Evolutionary conservation across 2,329 filamentous ascomycete species (phyloP), one percentile per base, ranked within the genome.

Genomic region (Aspergillus alliaceus): DNA sequence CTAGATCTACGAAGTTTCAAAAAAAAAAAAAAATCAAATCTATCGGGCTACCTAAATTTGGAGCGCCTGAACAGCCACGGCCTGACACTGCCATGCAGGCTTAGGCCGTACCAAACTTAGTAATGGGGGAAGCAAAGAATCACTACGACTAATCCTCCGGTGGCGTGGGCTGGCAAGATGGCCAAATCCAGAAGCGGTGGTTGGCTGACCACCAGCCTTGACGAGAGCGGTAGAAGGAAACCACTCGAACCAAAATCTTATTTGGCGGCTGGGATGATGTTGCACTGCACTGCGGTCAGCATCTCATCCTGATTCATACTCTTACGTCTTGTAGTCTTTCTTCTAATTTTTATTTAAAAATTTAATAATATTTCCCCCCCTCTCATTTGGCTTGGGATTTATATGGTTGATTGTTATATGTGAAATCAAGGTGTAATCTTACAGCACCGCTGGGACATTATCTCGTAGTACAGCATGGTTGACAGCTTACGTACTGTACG

Each of bases 141-240:
- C 12, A 27, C 7, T 12, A 15, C 24, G 9, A 18, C 24, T 25
- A 44, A 27, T 44, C 15, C 24, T 27, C 40, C 40, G 37, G 50
- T 53, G 50, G 50, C 50, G 50, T 40, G 50, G 50, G 25, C 49
- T 37, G 49, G 34, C 49, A 27, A 42, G n/a, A 27, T 25, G 15
- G 40, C 40, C 40, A 51, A 51, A 42, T 51, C 20, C 32, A 51
- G 34, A 27, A 37, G 34, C 35, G 49, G 34, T 51, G 49, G 50
- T 44, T 44, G 50, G 50, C 50, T 53, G 50, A 53, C 40, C 40
- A 44, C 40, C 40, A 44, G 15, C 24, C 37, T 44, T 29, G 40
- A 44, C 40, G 40, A 44, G 40, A 9, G 40, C 40, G 40, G 40
- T 24, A 18, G 24, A 29, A 18, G 40, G 27, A 44, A 29, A n/a